Evolutionary conservation across 305 asterid species (phyloP), one percentile per base, ranked within the genome.

Genomic region (Ajuga reptans): DNA sequence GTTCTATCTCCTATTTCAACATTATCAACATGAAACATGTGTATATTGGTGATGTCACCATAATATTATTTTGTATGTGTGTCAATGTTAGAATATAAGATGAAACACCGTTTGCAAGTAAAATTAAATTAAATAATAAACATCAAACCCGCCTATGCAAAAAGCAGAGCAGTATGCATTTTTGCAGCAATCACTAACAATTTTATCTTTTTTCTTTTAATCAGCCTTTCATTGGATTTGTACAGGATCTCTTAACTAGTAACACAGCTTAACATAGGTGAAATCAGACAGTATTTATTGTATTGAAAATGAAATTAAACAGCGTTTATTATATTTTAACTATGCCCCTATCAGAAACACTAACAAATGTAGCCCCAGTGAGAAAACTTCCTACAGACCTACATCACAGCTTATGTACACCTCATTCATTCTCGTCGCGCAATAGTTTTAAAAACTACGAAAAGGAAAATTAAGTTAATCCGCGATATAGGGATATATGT

Each of bases 361-460:
- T 7, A 51, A 15, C 54, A 16, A 43, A 68, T 42, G 12, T 54
- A 3, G 16, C 21, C 34, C 17, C 43, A 24, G 21, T 45, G 15
- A 15, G 15, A 37, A 54, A 41, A 43, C 4, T 9, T 6, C 55
- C 56, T 45, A 24, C 24, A 45, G 6, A 31, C 33, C 17, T 66
- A 76, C 3, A 45, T 24, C 50, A 34, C 77, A 36, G 5, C 50
- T 41, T 76, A 66, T 71, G 71, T 76, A 72, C 80, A 66, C 4
- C 45, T 43, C 64, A 4, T 27, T 6, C 49, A 5, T 71, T 21
- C 27, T 39, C 45, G 9, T 8, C 45, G 45, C 11, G 9, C 52
- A 14, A 36, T 9, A 47, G 17, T n/a, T 31, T 27, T 31, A 31
- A 31, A 31, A 31, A 31, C 2, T 31, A 31, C 36, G 36, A 31